Conservation (phyloP, 2,329 filamentous ascomycete species). For the Exophiala calicioides region DNA sequence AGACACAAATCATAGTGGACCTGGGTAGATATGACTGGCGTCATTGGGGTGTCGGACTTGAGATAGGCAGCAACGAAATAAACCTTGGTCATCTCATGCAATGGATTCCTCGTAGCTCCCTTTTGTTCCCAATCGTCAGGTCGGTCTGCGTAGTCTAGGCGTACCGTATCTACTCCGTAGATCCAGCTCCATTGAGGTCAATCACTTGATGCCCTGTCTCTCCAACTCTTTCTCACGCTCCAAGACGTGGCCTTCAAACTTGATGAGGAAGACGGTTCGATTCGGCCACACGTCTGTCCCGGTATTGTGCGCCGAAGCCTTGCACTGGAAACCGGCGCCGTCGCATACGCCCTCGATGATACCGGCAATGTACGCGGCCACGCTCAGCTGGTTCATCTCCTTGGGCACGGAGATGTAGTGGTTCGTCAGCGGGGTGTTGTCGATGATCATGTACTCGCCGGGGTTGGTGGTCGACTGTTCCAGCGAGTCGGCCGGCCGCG, state of each 20-base stretch:
- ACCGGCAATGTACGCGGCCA: constrained; percentile 91
- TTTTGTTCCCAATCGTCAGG: too few relatives aligned
- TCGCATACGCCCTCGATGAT: constrained; percentile 96
- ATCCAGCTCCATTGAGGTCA: too few relatives aligned
- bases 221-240: constrained; percentile 84
- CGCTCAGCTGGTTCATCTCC: constrained; percentile 96
- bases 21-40: too few relatives aligned
- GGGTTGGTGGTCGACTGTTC: constrained; percentile 85
- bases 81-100: too few relatives aligned
- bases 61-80: too few relatives aligned
- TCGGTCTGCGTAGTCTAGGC: too few relatives aligned
- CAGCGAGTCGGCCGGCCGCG: constrained; percentile 83
- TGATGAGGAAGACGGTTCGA: constrained; percentile 92
- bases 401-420: constrained; percentile 88
- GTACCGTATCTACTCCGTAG: too few relatives aligned
- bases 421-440: constrained; percentile 96
- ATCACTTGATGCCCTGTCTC: constrained; percentile 55
- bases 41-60: too few relatives aligned
- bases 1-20: too few relatives aligned
- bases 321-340: constrained; percentile 83
- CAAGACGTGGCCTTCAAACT: constrained; percentile 87
- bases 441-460: constrained; percentile 98
- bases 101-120: too few relatives aligned
- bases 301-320: constrained; percentile 82
- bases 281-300: constrained; percentile 85